Conservation (phyloP, 2,329 filamentous ascomycete genomes). For the Gremmenia infestans region DNA sequence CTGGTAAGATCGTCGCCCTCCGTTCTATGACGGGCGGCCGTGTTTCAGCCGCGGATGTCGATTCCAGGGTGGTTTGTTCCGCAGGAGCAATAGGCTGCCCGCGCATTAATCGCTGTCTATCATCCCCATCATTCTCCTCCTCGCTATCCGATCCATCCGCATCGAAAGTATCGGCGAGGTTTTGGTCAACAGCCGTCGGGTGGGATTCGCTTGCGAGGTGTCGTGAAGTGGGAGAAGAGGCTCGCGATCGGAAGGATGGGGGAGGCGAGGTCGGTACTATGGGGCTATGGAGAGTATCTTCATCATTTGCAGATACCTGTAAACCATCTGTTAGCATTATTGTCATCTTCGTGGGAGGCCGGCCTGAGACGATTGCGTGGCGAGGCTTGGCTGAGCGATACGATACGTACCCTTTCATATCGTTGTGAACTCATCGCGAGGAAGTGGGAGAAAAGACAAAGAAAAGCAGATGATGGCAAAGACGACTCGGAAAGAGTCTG, state of each 20-base stretch:
- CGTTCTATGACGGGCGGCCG: conserved; percentile 22
- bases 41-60: conserved; percentile 15
- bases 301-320: conserved; percentile 55
- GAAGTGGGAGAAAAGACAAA: conserved; percentile 21
- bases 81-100: conserved; percentile 40
- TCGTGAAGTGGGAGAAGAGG: conserved; percentile 58
- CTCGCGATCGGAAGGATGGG: conserved; percentile 84
- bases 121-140: conserved; percentile 68
- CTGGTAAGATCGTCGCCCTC: conserved; percentile 25
- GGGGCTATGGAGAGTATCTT: conserved; percentile 39
- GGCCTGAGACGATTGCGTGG: conserved; percentile 15
- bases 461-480: conserved; percentile 8
- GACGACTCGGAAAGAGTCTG: conserved; percentile 15
- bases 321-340: conserved; percentile 17
- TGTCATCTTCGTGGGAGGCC: background rate
- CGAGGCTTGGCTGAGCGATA: conserved; percentile 15
- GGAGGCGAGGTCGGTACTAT: conserved; percentile 48
- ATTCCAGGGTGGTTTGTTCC: conserved; percentile 28
- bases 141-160: conserved; percentile 70
- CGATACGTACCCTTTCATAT: conserved; percentile 52
- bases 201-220: conserved; percentile 29
- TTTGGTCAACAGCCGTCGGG: conserved; percentile 60
- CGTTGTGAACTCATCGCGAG: conserved; percentile 31
- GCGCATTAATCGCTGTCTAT: conserved; percentile 81
- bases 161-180: conserved; percentile 91